A percentile compares a stretch with the other conserved stretches of the same genome.
Evolutionary conservation across 2,329 filamentous ascomycete species (phyloP).

Genomic region (Phaeosphaeriaceae sp.): DNA sequence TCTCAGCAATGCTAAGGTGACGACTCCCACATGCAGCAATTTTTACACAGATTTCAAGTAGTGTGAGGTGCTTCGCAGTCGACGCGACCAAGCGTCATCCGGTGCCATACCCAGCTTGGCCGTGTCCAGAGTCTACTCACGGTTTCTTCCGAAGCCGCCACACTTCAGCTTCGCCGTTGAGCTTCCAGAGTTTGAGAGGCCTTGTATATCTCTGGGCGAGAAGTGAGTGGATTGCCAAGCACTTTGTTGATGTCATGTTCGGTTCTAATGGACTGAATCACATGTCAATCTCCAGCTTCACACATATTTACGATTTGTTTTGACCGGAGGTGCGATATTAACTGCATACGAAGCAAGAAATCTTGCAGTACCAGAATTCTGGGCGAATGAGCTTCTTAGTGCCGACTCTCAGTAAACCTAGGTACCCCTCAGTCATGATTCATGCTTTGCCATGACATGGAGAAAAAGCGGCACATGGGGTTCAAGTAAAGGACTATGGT

Average conservation of each 20-base stretch:
- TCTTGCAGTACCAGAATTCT: neutral
- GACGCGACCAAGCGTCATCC: neutral
- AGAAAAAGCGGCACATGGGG: neutral
- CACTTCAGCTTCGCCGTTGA: neutral
- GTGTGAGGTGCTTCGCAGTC: neutral
- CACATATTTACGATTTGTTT: neutral
- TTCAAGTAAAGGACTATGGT: neutral
- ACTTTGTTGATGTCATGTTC: neutral
- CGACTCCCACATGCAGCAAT: no score
- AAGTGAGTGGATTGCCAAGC: neutral
- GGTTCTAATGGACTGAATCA: neutral
- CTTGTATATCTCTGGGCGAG: neutral
- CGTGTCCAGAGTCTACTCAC: neutral
- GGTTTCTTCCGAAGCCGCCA: neutral
- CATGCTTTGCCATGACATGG: neutral
- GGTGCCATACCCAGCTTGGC: slow-evolving; percentile 7
- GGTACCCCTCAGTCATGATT: neutral
- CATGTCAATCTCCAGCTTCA: neutral
- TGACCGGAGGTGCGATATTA: neutral
- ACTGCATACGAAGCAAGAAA: neutral
- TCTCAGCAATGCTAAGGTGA: no score
- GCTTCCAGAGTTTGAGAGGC: neutral
- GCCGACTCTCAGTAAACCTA: neutral
- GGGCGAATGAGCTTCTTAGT: neutral
- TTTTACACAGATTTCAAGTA: neutral